A percentile compares a stretch with the other conserved stretches of the same genome.
Evolutionary conservation across 495 filamentous ascomycete species (phyloP).

Genomic region (Sporormia fimetaria): DNA sequence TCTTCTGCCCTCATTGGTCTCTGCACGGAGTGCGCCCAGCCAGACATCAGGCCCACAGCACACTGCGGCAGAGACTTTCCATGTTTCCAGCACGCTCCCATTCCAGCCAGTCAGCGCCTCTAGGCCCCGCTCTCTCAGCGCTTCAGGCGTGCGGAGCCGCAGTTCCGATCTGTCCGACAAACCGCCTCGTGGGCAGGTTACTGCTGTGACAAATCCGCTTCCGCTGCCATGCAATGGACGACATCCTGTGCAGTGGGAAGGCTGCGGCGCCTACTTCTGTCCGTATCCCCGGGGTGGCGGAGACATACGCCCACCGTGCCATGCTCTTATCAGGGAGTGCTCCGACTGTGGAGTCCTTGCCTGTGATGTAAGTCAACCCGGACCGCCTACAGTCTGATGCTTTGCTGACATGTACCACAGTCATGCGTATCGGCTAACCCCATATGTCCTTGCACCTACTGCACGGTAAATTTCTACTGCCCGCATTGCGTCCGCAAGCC

Average conservation of each 20-base stretch:
- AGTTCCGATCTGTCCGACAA: conserved; percentile 11
- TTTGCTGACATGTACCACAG: conserved; percentile 4
- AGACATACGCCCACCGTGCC: conserved; percentile 42
- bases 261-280: conserved; percentile 49
- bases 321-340: conserved; percentile 42
- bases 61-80: conserved; percentile 8
- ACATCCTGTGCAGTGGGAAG: conserved; percentile 41
- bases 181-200: conserved; percentile 4
- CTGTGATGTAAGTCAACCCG: conserved; percentile 37
- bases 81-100: conserved; percentile 5
- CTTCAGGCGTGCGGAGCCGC: conserved; percentile 17
- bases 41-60: conserved; percentile 12
- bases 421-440: conserved; percentile 36
- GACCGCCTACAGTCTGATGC: background rate
- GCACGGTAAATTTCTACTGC: conserved; percentile 43
- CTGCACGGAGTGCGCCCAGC: conserved; percentile 8
- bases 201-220: conserved; percentile 21
- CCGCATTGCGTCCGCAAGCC: conserved; percentile 39
- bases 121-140: conserved; percentile 26
- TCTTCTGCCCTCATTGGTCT: conserved; percentile 10
- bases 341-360: conserved; percentile 44
- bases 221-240: conserved; percentile 34
- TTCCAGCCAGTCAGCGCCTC: conserved; percentile 17
- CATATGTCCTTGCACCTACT: conserved; percentile 44
- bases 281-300: conserved; percentile 40